Evolutionary conservation across 2,329 filamentous ascomycete genomes (phyloP), one percentile per base, ranked within the genome.

Genomic region (Colletotrichum orchidophilum): DNA sequence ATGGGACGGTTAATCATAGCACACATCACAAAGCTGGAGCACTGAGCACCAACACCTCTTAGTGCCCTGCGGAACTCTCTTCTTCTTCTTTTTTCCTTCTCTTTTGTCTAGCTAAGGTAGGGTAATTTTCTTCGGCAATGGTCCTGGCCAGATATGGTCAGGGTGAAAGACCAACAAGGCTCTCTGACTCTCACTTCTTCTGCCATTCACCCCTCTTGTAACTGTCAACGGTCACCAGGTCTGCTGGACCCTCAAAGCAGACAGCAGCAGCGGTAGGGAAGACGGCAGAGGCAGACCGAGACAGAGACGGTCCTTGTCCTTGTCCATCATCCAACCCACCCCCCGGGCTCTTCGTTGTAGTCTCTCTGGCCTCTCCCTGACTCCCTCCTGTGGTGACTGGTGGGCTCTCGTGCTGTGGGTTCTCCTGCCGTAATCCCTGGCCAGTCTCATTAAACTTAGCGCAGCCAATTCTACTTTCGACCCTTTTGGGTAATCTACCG

Each of bases 361-460:
- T 57, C 54, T 65, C 52, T 66, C 27, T 61, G 18, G 18, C 42
- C 31, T 42, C 42, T 61, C 15, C 50, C 18, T 35, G 21, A 2
- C 8, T 27, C 18, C 12, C 24, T 27, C n/a, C 12, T 46, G 27
- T 52, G 49, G 49, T 63, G 61, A 33, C 49, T 31, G 39, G 69
- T 70, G 69, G 64, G 52, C 60, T 62, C 24, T 60, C 39, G 58
- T 35, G 33, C 39, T 55, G 54, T 72, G 60, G 66, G 53, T 62
- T 59, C 39, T 72, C 55, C 50, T 66, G 58, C 62, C 62, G 58
- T 63, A 68, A 75, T 76, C 75, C 73, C 75, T 77, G 75, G 76
- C 75, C 73, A 73, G 71, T 75, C 78, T 83, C 80, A 82, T 81
- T 80, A 80, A 82, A 82, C 79, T 80, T 83, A 83, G 81, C 81